Evolutionary conservation across 495 filamentous ascomycete species (phyloP).

Genomic region (Penicillium herquei): DNA sequence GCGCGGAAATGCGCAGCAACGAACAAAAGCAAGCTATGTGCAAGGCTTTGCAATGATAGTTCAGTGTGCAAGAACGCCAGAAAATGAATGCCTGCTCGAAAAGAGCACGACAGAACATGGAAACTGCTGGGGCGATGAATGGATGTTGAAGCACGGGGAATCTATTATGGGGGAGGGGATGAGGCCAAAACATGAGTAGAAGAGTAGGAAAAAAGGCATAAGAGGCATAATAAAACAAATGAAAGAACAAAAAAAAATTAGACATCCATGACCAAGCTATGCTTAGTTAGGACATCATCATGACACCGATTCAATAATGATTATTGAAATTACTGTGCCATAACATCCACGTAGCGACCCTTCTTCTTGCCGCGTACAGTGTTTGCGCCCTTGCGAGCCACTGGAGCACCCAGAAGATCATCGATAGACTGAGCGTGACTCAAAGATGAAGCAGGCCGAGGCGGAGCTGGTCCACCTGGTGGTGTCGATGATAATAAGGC

Average conservation of each 20-base stretch:
- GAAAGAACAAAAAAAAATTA: conserved; percentile 19
- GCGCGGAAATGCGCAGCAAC: conserved; percentile 18
- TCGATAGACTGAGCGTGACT: conserved; percentile 83
- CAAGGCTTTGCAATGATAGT: conserved; percentile 18
- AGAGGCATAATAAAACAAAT: conserved; percentile 29
- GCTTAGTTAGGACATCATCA: conserved; percentile 4
- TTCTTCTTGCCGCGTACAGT: conserved; percentile 74
- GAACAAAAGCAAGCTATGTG: conserved; percentile 29
- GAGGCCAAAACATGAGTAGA: conserved; percentile 6
- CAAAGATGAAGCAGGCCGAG: conserved; percentile 62
- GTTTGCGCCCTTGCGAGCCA: conserved; percentile 58
- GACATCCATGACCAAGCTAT: not conserved
- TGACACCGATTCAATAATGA: not conserved
- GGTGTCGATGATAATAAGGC: conserved; percentile 33
- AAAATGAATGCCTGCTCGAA: conserved; percentile 10
- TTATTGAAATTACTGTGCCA: conserved; percentile 54
- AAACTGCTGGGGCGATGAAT: conserved; percentile 21
- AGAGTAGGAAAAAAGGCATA: conserved; percentile 20
- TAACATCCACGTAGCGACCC: conserved; percentile 89
- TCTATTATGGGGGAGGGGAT: conserved; percentile 21
- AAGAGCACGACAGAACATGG: conserved; percentile 17
- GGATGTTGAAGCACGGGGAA: conserved; percentile 11
- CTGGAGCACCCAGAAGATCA: conserved; percentile 72
- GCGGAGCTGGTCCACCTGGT: conserved; percentile 30
- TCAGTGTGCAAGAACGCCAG: conserved; percentile 25